Percentiles rank a stretch among this genome's conserved stretches.
phyloP scores from a whole-genome alignment of 768 basidiomycete genomes.

The Fomitopsis pulvina region DNA sequence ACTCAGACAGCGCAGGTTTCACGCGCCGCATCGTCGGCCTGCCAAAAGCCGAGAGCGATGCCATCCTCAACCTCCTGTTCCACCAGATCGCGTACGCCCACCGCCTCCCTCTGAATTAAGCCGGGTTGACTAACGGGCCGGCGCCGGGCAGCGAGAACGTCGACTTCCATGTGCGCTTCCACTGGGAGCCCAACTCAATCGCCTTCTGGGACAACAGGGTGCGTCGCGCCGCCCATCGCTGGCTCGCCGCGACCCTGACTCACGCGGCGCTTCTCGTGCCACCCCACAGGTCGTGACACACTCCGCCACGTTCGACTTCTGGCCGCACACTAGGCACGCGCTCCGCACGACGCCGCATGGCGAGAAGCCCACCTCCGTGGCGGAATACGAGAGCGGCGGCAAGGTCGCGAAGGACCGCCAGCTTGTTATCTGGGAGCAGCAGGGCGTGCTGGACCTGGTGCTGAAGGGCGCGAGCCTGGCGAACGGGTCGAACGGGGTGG shows the following conservation, averaged over 20 bases:
- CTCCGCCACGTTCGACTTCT: conserved; percentile 79
- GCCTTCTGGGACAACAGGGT: conserved; percentile 89
- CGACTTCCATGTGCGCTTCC: conserved; percentile 72
- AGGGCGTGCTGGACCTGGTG: conserved; percentile 37
- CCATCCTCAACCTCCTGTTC: conserved; percentile 64
- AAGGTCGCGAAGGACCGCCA: conserved; percentile 70
- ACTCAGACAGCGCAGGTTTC: conserved; percentile 45
- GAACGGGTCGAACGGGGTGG: conserved; percentile 23
- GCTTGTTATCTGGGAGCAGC: conserved; percentile 62
- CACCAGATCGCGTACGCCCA: conserved; percentile 39
- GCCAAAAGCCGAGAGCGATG: conserved; percentile 78
- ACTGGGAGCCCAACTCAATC: conserved; percentile 69
- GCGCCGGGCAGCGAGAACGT: conserved; percentile 44
- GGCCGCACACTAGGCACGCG: conserved; percentile 70
- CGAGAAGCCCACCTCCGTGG: conserved; percentile 71
- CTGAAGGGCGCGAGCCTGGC: not conserved
- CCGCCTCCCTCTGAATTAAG: not conserved
- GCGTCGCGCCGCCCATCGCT: conserved; percentile 13
- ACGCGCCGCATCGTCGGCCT: conserved; percentile 73
- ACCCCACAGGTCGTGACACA: conserved; percentile 57
- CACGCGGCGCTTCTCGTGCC: not conserved
- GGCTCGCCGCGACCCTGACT: not conserved
- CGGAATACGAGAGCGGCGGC: conserved; percentile 55
- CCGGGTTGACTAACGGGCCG: not conserved
- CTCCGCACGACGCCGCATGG: conserved; percentile 78